Base-by-base conservation (phyloP, 129 eudicot genomes). In the Chrysanthemum lavandulifolium region DNA sequence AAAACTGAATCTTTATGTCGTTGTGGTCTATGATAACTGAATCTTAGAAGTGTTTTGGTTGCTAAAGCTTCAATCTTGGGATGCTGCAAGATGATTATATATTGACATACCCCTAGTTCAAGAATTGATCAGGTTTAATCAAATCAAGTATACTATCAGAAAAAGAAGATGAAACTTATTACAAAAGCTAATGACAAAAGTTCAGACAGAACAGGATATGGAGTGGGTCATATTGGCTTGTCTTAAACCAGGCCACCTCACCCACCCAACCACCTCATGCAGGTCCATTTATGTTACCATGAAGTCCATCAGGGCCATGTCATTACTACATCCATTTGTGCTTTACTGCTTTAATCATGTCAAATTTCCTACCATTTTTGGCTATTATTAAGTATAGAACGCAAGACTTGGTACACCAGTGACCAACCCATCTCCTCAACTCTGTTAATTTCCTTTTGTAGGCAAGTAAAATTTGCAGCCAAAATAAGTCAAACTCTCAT, bases 371-470 rank as follows among this genome's bases (percentile, higher is more conserved):
- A 49, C 72, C 9, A 21, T 21, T 66, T 67, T 11, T 67, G 3
- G 54, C 55, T 43, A 40, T 40, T 43, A 65, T 65, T 19, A 43
- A 47, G 27, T 61, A 23, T 18, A 64, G n/a, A 64, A 33, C 12
- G n/a, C 11, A 14, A 16, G n/a, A 40, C 10, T 40, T 40, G 7
- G 47, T 33, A 40, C 47, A 40, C 47, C 2, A 2, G 9, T 62
- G 13, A 36, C 69, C 69, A 64, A 15, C 69, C 4, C 10, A 67
- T 53, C 19, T 68, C 51, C 29, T 29, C 63, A 52, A 53, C 61
- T 51, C 61, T 68, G 60, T 19, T 48, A 49, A 49, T 23, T 49
- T 50, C 72, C 60, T 68, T 29, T 10, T 69, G 53, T 69, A n/a
- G 31, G 63, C 29, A 69, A 29, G 51, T 69, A 51, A 31, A 68